Conservation (phyloP, 441 rosid genomes). For the Arabidopsis lyrata region DNA sequence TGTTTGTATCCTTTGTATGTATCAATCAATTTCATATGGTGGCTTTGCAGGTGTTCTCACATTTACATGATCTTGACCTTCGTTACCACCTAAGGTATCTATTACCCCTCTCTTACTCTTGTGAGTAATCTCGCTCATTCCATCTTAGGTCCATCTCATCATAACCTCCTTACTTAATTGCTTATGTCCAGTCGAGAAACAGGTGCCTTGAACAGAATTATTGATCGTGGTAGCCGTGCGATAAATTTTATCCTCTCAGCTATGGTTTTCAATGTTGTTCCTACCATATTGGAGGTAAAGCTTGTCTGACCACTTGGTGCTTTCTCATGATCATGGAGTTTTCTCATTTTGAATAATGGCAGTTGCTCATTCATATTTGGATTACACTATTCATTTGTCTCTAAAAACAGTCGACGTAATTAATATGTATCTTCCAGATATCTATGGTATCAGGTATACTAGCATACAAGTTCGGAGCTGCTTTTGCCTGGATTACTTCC, state of each 20-base stretch:
- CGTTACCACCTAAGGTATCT: constrained; percentile 83
- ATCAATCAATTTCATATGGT: constrained; percentile 23
- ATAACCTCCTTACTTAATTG: constrained; percentile 38
- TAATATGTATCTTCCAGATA: constrained; percentile 74
- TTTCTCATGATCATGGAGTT: constrained; percentile 22
- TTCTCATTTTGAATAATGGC: constrained; percentile 10
- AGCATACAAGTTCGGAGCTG: constrained; percentile 89
- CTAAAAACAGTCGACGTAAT: constrained; percentile 46
- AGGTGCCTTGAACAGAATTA: constrained; percentile 88
- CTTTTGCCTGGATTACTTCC: constrained; percentile 86
- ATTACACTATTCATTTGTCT: constrained; percentile 34
- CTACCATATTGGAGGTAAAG: constrained; percentile 89
- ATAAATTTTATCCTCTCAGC: constrained; percentile 89
- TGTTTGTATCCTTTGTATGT: constrained; percentile 8
- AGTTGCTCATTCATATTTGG: background rate
- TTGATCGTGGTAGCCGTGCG: constrained; percentile 97
- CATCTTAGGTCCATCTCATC: constrained; percentile 15
- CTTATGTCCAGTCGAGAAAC: constrained; percentile 84
- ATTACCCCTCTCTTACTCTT: constrained; percentile 27
- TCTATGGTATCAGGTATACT: constrained; percentile 89
- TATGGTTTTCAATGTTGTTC: constrained; percentile 89
- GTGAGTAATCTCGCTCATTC: background rate
- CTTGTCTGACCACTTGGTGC: constrained; percentile 33
- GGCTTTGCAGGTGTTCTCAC: constrained; percentile 76
- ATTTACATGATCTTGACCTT: constrained; percentile 88